Evolutionary conservation across 2,329 filamentous ascomycete genomes (phyloP).

Genomic region (Aspergillus brasiliensis): DNA sequence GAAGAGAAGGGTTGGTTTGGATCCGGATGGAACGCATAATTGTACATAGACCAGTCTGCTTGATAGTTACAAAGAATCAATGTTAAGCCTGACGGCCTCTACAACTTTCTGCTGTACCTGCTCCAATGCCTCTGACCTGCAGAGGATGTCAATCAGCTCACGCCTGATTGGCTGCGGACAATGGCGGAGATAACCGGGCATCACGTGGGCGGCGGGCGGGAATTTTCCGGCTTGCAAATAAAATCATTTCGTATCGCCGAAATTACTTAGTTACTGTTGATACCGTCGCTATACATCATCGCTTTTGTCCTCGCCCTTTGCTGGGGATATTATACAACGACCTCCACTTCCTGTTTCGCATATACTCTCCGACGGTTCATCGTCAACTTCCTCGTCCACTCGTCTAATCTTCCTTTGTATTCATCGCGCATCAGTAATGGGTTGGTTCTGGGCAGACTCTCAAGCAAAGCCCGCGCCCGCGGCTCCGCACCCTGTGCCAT

Average conservation of each 20-base stretch:
- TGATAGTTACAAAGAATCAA: not conserved
- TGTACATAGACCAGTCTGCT: not conserved
- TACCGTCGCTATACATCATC: not conserved
- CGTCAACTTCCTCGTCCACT: conserved; percentile 16
- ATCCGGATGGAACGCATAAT: not conserved
- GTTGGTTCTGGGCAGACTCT: conserved; percentile 70
- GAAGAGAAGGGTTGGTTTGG: conserved; percentile 6
- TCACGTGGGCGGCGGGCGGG: conserved; percentile 9
- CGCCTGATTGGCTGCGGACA: conserved; percentile 5
- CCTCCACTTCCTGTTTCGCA: not conserved
- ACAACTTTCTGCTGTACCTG: not conserved
- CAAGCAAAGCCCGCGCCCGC: conserved; percentile 40
- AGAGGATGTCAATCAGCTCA: not conserved
- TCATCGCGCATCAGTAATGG: conserved; percentile 50
- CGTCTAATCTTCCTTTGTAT: conserved; percentile 10
- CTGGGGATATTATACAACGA: no score
- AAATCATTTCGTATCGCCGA: conserved; percentile 6
- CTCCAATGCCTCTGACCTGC: not conserved
- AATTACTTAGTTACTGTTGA: not conserved
- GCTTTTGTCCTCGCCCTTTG: not conserved
- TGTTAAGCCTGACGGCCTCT: not conserved
- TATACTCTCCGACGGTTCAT: not conserved
- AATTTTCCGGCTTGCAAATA: conserved; percentile 9
- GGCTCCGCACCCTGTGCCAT: conserved; percentile 53
- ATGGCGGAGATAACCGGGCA: not conserved